Evolutionary conservation across 2,329 filamentous ascomycete genomes (phyloP).

Genomic region (Macrophomina pseudophaseolina): DNA sequence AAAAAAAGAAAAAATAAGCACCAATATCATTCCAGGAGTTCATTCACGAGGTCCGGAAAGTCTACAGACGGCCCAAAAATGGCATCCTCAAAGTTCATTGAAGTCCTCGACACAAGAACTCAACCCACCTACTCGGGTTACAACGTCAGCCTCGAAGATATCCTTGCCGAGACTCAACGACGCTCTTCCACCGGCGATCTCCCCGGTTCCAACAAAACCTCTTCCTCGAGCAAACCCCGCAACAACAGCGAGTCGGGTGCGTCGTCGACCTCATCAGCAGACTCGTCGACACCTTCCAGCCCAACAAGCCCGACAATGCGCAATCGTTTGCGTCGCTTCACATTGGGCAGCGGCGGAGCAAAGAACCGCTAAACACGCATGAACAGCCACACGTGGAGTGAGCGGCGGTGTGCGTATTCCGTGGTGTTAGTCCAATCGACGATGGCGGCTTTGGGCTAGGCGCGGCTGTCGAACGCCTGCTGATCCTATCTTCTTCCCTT

Average conservation of each 20-base stretch:
- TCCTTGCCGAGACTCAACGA: constrained; percentile 44
- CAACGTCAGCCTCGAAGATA: constrained; percentile 47
- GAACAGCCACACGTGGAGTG: neutral
- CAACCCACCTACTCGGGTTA: constrained; percentile 40
- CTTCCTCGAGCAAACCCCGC: neutral
- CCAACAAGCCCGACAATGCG: constrained; percentile 24
- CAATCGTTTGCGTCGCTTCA: constrained; percentile 22
- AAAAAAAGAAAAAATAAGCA: neutral
- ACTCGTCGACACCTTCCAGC: constrained; percentile 17
- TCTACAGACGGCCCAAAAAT: neutral
- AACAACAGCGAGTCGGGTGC: constrained; percentile 23
- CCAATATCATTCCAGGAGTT: neutral
- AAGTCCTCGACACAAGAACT: constrained; percentile 43
- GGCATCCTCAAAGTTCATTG: constrained; percentile 46
- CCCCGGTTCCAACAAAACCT: constrained; percentile 1
- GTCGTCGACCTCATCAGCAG: constrained; percentile 10
- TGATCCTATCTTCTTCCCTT: neutral
- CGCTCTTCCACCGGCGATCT: constrained; percentile 31
- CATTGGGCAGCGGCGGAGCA: constrained; percentile 1
- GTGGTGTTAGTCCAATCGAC: neutral
- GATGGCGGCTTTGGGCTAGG: constrained; percentile 4
- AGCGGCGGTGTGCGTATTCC: constrained; percentile 1
- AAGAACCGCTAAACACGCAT: constrained; percentile 4
- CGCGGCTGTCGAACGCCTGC: neutral
- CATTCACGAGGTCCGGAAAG: neutral